Evolutionary conservation across 2,329 filamentous ascomycete genomes (phyloP), one percentile per base, ranked within the genome.

Genomic region (Pseudogymnoascus sp.): DNA sequence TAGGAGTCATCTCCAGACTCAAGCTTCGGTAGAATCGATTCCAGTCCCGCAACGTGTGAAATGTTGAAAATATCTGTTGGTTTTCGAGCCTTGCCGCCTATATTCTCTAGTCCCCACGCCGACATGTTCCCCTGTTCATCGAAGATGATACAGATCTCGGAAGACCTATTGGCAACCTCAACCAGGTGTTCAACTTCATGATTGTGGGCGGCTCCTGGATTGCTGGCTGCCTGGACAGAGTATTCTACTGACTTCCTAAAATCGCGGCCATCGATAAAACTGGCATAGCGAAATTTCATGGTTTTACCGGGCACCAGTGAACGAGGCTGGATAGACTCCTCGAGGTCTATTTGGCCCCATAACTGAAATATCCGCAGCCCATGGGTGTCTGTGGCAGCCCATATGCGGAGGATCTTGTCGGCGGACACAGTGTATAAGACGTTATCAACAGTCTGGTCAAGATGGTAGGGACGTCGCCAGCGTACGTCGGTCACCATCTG

Each of bases 31-130:
- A 73, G 60, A 38, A 80, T 77, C 38, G 87, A 77, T 62, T 82
- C 77, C 16, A 76, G 71, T 1, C 82, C 82, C 70, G 90, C 85
- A 25, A 93, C 84, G 70, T 96, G 90, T 1, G 91, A 86, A 68
- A 97, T 87, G 71, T 91, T 95, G 78, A 95, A 96, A n/a, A 93
- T 84, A 66, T 87, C 86, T 28, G 85, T 81, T 3, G 83, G 80
- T 64, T 84, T 84, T 68, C 84, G 85, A 34, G 81, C 79, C 71
- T 88, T 91, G 69, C 84, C 87, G 37, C 89, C 88, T 18, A 96
- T 84, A 71, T 93, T 93, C 73, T 97, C 93, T 63, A 99, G 77
- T 0, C 91, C 93, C 90, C 93, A 97, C 0, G 91, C 91, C 42
- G 90, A 92, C 89, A 97, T 91, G 67, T 88, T 87, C 1, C 93